Percentiles rank a stretch among this genome's conserved stretches.
phyloP scores from a whole-genome alignment of 2,329 filamentous ascomycete genomes.

The Diaporthe helianthi region DNA sequence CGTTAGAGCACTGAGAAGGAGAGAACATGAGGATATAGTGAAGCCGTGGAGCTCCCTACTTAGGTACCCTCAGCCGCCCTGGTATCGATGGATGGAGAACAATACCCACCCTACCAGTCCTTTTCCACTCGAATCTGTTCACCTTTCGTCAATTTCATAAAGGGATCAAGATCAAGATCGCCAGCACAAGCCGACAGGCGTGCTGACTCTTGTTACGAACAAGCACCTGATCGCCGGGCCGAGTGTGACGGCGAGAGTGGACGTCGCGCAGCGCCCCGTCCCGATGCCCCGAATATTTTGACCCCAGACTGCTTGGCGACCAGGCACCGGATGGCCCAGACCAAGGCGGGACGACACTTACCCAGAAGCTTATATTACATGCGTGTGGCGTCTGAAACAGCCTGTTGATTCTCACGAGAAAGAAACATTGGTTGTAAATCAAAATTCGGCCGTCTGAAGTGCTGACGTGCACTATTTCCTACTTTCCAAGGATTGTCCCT shows the following conservation, averaged over 20 bases:
- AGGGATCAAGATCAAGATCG: neutral
- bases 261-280: slow-evolving; percentile 8
- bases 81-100: neutral
- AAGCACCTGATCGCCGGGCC: neutral
- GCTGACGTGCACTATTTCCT: neutral
- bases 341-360: neutral
- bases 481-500: neutral
- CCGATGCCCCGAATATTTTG: slow-evolving; percentile 3
- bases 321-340: neutral
- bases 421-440: neutral
- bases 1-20: neutral
- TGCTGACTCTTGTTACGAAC: neutral
- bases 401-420: neutral
- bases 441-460: neutral
- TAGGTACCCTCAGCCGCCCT: too few relatives aligned
- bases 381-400: neutral
- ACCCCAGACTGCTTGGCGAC: slow-evolving; percentile 11
- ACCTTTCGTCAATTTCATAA: neutral
- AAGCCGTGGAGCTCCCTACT: neutral
- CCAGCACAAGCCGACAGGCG: neutral
- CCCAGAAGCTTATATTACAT: slow-evolving; percentile 5
- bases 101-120: neutral
- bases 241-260: neutral
- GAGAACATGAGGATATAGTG: neutral
- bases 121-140: neutral